These are phyloP conservation scores for Sporothrix luriei DNA, from an alignment of 2,329 filamentous ascomycete species.

Conservation along the genomic window DNA sequence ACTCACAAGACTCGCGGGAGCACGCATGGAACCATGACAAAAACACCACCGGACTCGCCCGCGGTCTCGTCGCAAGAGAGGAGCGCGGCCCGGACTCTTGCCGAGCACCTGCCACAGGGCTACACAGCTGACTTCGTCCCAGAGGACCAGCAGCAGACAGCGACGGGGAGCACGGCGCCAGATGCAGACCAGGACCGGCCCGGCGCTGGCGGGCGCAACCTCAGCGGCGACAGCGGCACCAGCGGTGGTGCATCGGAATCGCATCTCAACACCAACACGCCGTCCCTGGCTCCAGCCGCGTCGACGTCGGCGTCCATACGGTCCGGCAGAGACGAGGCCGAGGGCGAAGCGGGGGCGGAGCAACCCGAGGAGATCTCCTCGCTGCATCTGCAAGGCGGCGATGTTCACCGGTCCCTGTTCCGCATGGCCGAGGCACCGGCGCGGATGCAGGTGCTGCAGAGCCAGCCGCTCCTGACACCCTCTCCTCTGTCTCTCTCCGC, in stretches of 20 bases:
- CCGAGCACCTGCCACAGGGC: slow-evolving; percentile 43
- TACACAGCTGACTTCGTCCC: slow-evolving; percentile 42
- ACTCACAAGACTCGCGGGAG: background rate
- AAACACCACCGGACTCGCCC: slow-evolving; percentile 29
- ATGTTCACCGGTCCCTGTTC: slow-evolving; percentile 78
- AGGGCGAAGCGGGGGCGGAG: background rate
- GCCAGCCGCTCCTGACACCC: slow-evolving; percentile 14
- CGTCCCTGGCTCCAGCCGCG: background rate
- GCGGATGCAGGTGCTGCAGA: slow-evolving; percentile 46
- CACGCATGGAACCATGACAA: slow-evolving; percentile 32
- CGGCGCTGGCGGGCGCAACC: background rate
- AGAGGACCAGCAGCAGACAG: slow-evolving; percentile 27
- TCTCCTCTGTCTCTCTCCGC: slow-evolving; percentile 25
- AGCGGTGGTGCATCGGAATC: background rate
- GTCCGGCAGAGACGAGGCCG: background rate
- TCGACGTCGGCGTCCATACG: slow-evolving; percentile 21
- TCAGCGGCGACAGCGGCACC: background rate
- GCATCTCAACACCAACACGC: background rate
- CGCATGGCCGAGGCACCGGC: slow-evolving; percentile 63
- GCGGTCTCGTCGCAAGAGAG: slow-evolving; percentile 28
- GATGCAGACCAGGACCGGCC: background rate
- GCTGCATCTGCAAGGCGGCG: slow-evolving; percentile 71
- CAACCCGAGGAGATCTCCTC: slow-evolving; percentile 46
- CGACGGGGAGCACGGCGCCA: background rate
- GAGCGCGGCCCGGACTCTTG: slow-evolving; percentile 37